Percentiles rank a stretch among this genome's conserved stretches.
These are phyloP conservation scores for Saraca asoca DNA, from an alignment of 331 rosid species.

Conservation along the genomic window DNA sequence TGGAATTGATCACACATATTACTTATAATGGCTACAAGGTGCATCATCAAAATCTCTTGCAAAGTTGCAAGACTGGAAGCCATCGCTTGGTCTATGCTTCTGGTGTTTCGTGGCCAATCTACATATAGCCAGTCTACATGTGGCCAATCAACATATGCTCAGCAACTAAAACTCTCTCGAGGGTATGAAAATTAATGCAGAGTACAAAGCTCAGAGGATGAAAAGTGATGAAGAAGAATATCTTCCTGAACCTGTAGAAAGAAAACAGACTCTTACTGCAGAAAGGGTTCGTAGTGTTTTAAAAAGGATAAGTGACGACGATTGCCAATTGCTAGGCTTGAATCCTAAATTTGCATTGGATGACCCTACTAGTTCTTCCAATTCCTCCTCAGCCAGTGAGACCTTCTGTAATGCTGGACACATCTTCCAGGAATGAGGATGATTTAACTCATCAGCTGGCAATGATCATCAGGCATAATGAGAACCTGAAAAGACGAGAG, in stretches of 20 bases:
- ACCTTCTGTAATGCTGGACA: slow-evolving; percentile 99
- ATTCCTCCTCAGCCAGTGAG: slow-evolving; percentile 99
- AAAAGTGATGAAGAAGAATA: slow-evolving; percentile 93
- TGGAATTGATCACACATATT: too few species aligned
- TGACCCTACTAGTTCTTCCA: slow-evolving; percentile 98
- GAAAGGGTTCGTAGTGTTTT: slow-evolving; percentile 93
- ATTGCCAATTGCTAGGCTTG: slow-evolving; percentile 82
- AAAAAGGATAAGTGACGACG: slow-evolving; percentile 92
- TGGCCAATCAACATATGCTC: too few species aligned
- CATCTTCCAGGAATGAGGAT: slow-evolving; percentile 98
- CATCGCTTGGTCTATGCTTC: too few species aligned
- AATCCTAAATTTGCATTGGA: slow-evolving; percentile 95
- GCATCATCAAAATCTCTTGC: too few species aligned
- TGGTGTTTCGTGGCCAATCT: too few species aligned
- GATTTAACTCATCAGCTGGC: slow-evolving; percentile 98
- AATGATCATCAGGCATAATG: slow-evolving; percentile 94
- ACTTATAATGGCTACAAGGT: too few species aligned
- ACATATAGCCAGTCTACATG: too few species aligned
- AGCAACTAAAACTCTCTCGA: slow-evolving; percentile 92
- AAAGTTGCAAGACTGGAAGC: too few species aligned
- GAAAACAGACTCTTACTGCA: slow-evolving; percentile 93
- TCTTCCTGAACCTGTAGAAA: slow-evolving; percentile 96
- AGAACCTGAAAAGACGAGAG: slow-evolving; percentile 91
- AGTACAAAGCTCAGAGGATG: slow-evolving; percentile 89
- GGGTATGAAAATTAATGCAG: slow-evolving; percentile 88